Base-by-base conservation (phyloP, 2,329 filamentous ascomycete species). In the Cytospora leucostoma region DNA sequence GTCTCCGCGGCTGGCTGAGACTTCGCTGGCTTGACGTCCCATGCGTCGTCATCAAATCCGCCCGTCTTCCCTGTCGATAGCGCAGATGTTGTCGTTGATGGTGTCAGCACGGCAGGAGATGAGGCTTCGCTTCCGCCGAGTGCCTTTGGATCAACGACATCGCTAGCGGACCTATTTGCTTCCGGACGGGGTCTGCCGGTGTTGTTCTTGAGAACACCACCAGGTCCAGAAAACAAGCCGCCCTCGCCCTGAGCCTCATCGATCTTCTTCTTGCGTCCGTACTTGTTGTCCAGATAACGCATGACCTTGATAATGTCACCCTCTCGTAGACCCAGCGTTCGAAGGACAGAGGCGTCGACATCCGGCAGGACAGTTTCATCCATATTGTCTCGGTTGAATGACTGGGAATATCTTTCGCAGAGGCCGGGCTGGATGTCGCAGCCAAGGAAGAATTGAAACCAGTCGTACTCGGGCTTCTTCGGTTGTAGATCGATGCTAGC, bases 391-490 rank as follows among this genome's bases (percentile, higher is more conserved):
- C 89, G 89, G 55, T 86, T 76, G 73, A 99, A 99, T 2, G 92
- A 92, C 72, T 93, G 91, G 1, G 93, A 89, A 73, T 99, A 99
- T 61, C 95, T 86, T 77, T 98, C 94, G 76, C 95, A 99, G 53
- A 97, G 88, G 64, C 96, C 92, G 56, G 94, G 91, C 52, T 93
- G 90, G 70, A 98, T 92, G 54, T 96, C 94, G 74, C 93, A 96
- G 67, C 88, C 88, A 49, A 99, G 80, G 82, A 99, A 99, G 79
- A 99, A 98, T 73, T 97, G 93, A 72, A 99, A 99, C 95, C 95
- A 99, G 74, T 99, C 95, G 74, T 98, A 96, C 55, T 95, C 89
- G 1, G 90, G 82, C 75, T 88, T 89, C 71, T 83, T 80, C 27
- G 78, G 74, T 54, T 80, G 78, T 68, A 4, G 27, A 27, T 89